Base-by-base conservation (phyloP, 192 early-diverging fungal genomes). In the Blastocladiella britannica region DNA sequence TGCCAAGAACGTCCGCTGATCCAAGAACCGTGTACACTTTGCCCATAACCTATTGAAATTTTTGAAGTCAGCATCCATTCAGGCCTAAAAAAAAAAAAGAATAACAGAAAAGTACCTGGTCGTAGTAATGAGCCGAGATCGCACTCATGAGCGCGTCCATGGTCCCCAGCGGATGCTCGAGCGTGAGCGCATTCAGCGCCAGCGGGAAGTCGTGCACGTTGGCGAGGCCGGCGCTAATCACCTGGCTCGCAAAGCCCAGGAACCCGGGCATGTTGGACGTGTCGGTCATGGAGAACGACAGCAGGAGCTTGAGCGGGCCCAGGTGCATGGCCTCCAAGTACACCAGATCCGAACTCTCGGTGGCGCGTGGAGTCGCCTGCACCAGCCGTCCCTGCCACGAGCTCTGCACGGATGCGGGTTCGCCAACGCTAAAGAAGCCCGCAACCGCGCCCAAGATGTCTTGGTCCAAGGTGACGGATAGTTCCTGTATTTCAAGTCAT, bases 211-310 rank as follows among this genome's bases (percentile, higher is more conserved):
- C 83, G 70, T 95, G 88, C 60, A 98, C 85, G 58, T 98, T 98
- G 58, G 91, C 95, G 52, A 98, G 80, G 9, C 93, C 91, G 89
- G 92, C 91, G 0, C 91, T 96, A 29, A 98, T 72, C n/a, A 93
- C 76, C 56, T 88, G 85, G 56, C 80, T 71, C 28, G 88, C 67
- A 37, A 84, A 89, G 56, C 70, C 73, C 3, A 74, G 69, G 53
- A 70, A 71, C 26, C 64, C 69, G 7, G 75, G 62, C 26, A 29
- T 29, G 37, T 26, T 7, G 15, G 29, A 28, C 22, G 28, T 54
- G 20, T 28, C 65, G 5, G 67, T 65, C 2, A 65, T 28, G 0
- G 64, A 53, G 70, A 96, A 98, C 8, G 95, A 93, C n/a, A 98
- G 68, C 64, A 95, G 93, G 63, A 93, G 69, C 63, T 91, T 91